These are phyloP conservation scores for Quercus phellos DNA, from an alignment of 331 rosid genomes.

Conservation along the genomic window DNA sequence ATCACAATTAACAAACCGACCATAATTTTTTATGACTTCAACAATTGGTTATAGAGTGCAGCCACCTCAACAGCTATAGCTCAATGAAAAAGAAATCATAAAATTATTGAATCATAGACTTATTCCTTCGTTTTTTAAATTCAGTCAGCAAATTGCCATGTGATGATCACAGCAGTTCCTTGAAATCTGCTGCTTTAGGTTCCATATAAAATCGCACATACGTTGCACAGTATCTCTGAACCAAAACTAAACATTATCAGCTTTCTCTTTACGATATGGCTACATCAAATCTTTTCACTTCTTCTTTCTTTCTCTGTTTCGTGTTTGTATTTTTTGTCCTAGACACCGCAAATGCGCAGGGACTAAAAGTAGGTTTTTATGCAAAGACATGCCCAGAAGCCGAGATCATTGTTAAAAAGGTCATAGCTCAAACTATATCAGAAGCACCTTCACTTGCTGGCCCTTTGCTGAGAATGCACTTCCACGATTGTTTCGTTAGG, in stretches of 20 bases:
- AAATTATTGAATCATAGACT: not conserved
- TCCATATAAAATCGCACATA: not conserved
- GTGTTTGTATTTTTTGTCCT: not conserved
- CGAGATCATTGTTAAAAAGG: conserved; percentile 23
- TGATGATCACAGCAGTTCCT: not conserved
- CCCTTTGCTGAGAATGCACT: conserved; percentile 37
- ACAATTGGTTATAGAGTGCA: too few species aligned
- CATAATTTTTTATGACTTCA: too few species aligned
- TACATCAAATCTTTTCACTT: conserved; percentile 10
- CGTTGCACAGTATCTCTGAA: not conserved
- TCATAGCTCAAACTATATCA: conserved; percentile 11
- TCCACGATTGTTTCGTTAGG: conserved; percentile 38
- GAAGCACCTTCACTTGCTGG: conserved; percentile 25
- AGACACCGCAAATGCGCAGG: conserved; percentile 9
- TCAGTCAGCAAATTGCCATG: not conserved
- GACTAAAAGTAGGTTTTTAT: conserved; percentile 32
- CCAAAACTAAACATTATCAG: not conserved
- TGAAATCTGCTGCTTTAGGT: not conserved
- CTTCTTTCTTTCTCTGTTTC: not conserved
- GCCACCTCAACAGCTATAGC: too few species aligned
- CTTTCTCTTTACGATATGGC: conserved; percentile 10
- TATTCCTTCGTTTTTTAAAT: not conserved
- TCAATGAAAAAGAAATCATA: too few species aligned
- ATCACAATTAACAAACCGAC: too few species aligned
- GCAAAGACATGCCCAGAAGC: conserved; percentile 27